phyloP scores from a whole-genome alignment of 2,329 filamentous ascomycete genomes.

The Colletotrichum limetticola region DNA sequence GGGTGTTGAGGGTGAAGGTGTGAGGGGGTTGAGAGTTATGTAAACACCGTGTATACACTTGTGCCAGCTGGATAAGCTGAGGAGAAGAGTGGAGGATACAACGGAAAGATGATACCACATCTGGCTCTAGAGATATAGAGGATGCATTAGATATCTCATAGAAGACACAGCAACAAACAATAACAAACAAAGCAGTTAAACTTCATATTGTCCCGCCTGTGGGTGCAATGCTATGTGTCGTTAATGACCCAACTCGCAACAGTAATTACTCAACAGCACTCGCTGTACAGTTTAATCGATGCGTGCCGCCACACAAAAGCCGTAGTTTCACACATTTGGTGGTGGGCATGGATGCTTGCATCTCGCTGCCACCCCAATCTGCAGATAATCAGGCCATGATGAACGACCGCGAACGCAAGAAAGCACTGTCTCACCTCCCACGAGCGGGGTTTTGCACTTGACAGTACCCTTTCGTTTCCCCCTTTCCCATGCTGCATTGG shows the following conservation, averaged over 20 bases:
- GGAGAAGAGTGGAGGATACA: neutral
- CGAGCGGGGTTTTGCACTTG: conserved; percentile 18
- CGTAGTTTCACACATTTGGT: neutral
- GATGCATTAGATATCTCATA: conserved; percentile 23
- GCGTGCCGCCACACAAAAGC: neutral
- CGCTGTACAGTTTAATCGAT: neutral
- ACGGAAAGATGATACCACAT: conserved; percentile 16
- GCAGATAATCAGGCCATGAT: conserved; percentile 34
- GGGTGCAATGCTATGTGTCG: neutral
- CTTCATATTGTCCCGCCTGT: neutral
- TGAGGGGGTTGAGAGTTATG: neutral
- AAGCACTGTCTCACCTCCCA: conserved; percentile 24
- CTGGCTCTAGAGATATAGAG: conserved; percentile 22
- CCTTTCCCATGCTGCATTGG: conserved; percentile 1
- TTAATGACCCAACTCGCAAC: neutral
- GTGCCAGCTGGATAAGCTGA: neutral
- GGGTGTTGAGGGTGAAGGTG: no score
- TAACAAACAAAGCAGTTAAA: conserved; percentile 14
- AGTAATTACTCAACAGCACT: neutral
- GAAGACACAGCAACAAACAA: conserved; percentile 4
- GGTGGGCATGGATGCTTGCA: conserved; percentile 22
- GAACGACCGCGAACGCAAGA: neutral
- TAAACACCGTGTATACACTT: neutral
- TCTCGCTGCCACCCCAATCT: conserved; percentile 24
- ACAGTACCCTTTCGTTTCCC: neutral